Base-by-base conservation (phyloP, 805 yeast genomes). In the Ogataea parapolymorpha region DNA sequence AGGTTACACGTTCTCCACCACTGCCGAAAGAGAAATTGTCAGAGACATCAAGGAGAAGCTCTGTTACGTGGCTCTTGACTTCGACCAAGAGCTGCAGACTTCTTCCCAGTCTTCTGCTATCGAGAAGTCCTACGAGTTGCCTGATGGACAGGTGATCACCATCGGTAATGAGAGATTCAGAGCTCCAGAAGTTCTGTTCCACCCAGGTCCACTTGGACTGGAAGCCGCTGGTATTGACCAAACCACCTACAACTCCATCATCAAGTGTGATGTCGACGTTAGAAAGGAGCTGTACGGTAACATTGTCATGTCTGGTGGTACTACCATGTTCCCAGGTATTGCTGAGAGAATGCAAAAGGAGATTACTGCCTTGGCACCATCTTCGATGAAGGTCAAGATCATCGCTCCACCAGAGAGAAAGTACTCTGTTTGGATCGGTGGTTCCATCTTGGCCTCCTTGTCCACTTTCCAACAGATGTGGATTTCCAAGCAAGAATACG, bases 271-370 rank as follows among this genome's bases (percentile, higher is more conserved):
- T 75, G 85, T 93, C 62, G 99, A 93, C 75, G 96, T 93, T 60
- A 87, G 99, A 77, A 91, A 87, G 79, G 98, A 91, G 73, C 82
- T 93, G 72, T 93, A 93, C 80, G 95, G 95, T 75, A 93, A 93
- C 85, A 93, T 93, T 66, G 99, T 93, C 69, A 85, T 93, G 93
- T 90, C 98, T 59, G 99, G 99, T 81, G 99, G 99, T 85, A 90
- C 98, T 63, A 93, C 99, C 61, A 89, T 93, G 98, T 93, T 89
- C 96, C 97, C 97, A 75, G 99, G 99, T 79, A 90, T 93, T 72
- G 97, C 97, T 72, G 98, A 93, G 82, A 91, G 99, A 81, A 88
- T 93, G 96, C 98, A 91, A 81, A 91, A 91, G 87, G 99, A 93
- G 79, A 89, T 93, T 66, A 88, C 97, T 61, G 96, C 97, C 62